phyloP scores from a whole-genome alignment of 768 basidiomycete genomes.

The Rhizopogon roseolus region DNA sequence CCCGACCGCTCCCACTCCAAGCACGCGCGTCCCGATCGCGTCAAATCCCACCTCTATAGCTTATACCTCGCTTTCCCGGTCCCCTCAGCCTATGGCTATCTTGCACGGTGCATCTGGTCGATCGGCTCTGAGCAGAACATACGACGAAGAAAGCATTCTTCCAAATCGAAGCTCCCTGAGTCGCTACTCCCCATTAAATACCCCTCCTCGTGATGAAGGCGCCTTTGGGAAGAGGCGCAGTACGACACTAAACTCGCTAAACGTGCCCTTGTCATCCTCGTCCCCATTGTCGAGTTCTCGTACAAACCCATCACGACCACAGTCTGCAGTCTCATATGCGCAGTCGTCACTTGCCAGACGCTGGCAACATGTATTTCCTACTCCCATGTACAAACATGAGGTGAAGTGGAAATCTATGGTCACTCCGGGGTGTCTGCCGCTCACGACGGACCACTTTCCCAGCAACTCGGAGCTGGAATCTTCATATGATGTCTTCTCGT shows the following conservation, averaged over 20 bases:
- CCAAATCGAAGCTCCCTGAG: conserved; percentile 45
- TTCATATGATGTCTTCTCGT: conserved; percentile 78
- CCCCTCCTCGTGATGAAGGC: conserved; percentile 69
- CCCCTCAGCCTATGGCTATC: conserved; percentile 39
- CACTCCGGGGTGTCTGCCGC: conserved; percentile 82
- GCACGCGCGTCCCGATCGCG: conserved; percentile 25
- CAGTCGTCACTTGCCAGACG: conserved; percentile 76
- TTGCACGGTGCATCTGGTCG: conserved; percentile 33
- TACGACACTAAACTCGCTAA: conserved; percentile 30
- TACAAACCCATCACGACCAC: conserved; percentile 67
- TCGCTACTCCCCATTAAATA: conserved; percentile 60
- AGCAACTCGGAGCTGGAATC: conserved; percentile 67
- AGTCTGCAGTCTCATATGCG: conserved; percentile 49
- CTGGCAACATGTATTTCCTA: conserved; percentile 86
- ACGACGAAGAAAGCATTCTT: conserved; percentile 51
- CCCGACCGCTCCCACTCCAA: conserved; percentile 17
- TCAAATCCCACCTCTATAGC: conserved; percentile 25
- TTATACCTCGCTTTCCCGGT: conserved; percentile 27
- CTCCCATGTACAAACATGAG: conserved; percentile 70
- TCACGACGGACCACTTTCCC: conserved; percentile 89
- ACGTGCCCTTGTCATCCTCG: conserved; percentile 44
- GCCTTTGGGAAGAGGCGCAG: conserved; percentile 50
- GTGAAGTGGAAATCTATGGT: conserved; percentile 90
- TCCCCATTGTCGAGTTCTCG: conserved; percentile 33
- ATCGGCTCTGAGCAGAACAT: conserved; percentile 44